Conservation (phyloP, 768 basidiomycete genomes). For the Xanthoconium stramineum region DNA sequence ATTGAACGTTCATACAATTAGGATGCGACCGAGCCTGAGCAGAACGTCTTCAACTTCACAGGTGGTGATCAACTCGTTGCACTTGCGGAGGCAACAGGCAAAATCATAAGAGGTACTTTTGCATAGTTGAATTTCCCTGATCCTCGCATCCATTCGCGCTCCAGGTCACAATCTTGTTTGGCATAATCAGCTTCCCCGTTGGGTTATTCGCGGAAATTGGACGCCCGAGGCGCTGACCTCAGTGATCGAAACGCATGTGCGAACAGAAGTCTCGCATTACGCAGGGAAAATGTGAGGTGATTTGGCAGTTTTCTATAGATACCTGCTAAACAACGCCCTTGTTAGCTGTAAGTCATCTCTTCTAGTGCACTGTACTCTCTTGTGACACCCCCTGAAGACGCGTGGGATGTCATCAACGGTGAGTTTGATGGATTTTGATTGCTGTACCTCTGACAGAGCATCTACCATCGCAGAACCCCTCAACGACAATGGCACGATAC, state of each 20-base stretch:
- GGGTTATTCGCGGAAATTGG: conserved; percentile 17
- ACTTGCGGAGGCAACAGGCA: conserved; percentile 17
- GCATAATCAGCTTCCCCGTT: conserved; percentile 14
- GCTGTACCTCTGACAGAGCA: not conserved
- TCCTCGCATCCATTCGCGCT: not conserved
- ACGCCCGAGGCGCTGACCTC: conserved; percentile 12
- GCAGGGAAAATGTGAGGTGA: conserved; percentile 11
- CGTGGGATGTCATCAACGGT: conserved; percentile 25
- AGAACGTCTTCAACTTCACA: conserved; percentile 23
- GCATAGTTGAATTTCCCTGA: not conserved
- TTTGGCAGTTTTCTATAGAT: not conserved
- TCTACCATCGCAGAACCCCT: conserved; percentile 11
- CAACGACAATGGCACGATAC: conserved; percentile 59
- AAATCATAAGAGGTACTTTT: conserved; percentile 17
- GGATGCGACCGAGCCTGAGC: conserved; percentile 23
- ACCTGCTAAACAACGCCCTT: not conserved
- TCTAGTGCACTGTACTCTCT: not conserved
- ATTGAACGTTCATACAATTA: not conserved
- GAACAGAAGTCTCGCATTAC: conserved; percentile 16
- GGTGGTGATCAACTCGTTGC: conserved; percentile 20
- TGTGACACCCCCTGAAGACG: conserved; percentile 8
- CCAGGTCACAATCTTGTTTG: conserved; percentile 22
- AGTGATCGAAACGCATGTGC: conserved; percentile 16
- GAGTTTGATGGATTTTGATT: not conserved
- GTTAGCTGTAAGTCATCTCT: conserved; percentile 11